phyloP scores from a whole-genome alignment of 2,329 filamentous ascomycete species.

The Colletotrichum acutatum region DNA sequence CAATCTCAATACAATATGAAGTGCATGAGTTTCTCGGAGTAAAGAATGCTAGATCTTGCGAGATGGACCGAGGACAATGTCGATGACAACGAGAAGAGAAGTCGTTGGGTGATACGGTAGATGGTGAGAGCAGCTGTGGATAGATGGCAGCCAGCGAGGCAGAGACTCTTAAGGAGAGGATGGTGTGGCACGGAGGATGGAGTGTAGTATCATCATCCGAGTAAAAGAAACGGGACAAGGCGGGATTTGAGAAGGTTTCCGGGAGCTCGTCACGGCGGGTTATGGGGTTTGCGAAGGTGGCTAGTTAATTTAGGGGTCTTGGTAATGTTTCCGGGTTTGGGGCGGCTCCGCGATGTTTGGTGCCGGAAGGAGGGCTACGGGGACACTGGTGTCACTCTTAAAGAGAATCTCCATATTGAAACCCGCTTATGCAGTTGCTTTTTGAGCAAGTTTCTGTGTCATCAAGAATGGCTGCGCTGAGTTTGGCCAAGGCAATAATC shows the following conservation, averaged over 20 bases:
- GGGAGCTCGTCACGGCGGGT: neutral
- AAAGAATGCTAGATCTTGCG: neutral
- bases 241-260: slow-evolving; percentile 21
- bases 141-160: neutral
- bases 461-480: slow-evolving; percentile 2
- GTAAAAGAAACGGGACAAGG: slow-evolving; percentile 11
- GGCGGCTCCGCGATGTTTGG: slow-evolving; percentile 18
- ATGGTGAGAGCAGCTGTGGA: neutral
- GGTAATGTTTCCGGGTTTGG: slow-evolving; percentile 21
- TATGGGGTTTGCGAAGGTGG: neutral
- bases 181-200: slow-evolving; percentile 7
- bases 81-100: neutral
- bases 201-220: slow-evolving; percentile 15
- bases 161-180: slow-evolving; percentile 8
- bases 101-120: neutral
- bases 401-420: neutral
- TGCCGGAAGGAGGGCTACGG: neutral
- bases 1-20: neutral
- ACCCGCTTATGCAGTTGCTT: neutral
- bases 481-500: neutral
- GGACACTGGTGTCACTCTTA: neutral
- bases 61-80: neutral
- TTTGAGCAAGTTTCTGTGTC: slow-evolving; percentile 26
- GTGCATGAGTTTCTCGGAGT: neutral
- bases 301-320: slow-evolving; percentile 13